phyloP scores from a whole-genome alignment of 352 stramenopile genomes.

The Pythium dissotocum region DNA sequence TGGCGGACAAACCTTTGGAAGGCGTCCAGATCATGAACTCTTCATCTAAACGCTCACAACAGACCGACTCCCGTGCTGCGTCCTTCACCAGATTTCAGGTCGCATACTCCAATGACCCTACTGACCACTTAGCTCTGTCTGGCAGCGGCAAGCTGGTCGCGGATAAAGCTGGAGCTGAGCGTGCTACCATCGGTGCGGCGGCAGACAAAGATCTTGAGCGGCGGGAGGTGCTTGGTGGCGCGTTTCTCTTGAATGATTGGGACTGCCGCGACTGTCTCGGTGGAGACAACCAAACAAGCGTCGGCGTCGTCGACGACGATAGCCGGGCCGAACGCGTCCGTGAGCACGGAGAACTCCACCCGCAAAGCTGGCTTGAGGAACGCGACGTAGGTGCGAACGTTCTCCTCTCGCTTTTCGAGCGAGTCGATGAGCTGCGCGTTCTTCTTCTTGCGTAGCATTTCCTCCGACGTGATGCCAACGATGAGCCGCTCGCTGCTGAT shows the following conservation, averaged over 20 bases:
- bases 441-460: conserved; percentile 79
- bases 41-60: neutral
- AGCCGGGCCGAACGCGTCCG: conserved; percentile 85
- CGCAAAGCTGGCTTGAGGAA: conserved; percentile 67
- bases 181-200: conserved; percentile 80
- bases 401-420: conserved; percentile 51
- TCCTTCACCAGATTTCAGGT: too few species aligned
- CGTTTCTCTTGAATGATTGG: conserved; percentile 15
- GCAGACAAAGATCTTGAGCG: conserved; percentile 78
- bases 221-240: conserved; percentile 39
- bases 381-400: conserved; percentile 58
- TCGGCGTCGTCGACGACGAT: conserved; percentile 63
- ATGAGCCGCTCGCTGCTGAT: conserved; percentile 53
- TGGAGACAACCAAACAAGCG: conserved; percentile 80
- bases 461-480: conserved; percentile 78
- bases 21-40: neutral
- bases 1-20: neutral
- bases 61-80: neutral
- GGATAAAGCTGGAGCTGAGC: conserved; percentile 84
- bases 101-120: too few species aligned
- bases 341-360: conserved; percentile 73
- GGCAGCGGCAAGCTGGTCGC: conserved; percentile 50
- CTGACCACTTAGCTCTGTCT: neutral
- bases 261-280: conserved; percentile 13
- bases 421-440: conserved; percentile 74